Evolutionary conservation across 1,284 basidiomycete species (phyloP), one percentile per base, ranked within the genome.

Genomic region (Wolfiporia cocos): DNA sequence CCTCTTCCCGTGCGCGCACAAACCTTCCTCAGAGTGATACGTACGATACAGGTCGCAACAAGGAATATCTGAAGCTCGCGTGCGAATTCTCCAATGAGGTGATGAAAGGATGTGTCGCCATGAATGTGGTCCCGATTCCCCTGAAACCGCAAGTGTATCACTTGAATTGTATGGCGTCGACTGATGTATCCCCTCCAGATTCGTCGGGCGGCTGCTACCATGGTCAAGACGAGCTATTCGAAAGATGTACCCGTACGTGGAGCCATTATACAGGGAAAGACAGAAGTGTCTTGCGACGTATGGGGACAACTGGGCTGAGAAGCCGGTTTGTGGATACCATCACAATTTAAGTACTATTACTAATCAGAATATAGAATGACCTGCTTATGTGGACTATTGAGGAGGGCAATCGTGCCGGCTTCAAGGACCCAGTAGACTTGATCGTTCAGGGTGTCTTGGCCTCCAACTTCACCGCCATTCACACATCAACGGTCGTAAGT

Each of bases 401-500:
- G n/a, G 59, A 59, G n/a, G 62, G 64, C 14, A 49, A 46, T 38
- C 60, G 50, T 26, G 56, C 53, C 31, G 58, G 61, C 17, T 54
- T 49, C 45, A 64, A 52, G 36, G 50, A 59, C 37, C 59, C 46
- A 20, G 59, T 53, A 39, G 24, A 41, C 19, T 56, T 61, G 37
- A 64, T 52, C 43, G 54, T 65, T 36, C 62, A 41, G 15, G 33
- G 69, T 21, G 61, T 74, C 41, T 57, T 75, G 18, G 52, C 65
- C 24, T 48, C 72, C 18, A 73, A 73, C 50, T 69, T 73, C 44
- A 64, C 66, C 10, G 61, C 67, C 2, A 53, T 70, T 36, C 68
- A 70, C 39, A 70, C 61, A 4, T 55, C 70, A 32, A 59, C 57
- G 47, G 67, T 67, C 7, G 33, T 41, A 17, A 32, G 17, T 32